phyloP scores from a whole-genome alignment of 2,329 filamentous ascomycete genomes.

The Botryosphaeria dothidea region DNA sequence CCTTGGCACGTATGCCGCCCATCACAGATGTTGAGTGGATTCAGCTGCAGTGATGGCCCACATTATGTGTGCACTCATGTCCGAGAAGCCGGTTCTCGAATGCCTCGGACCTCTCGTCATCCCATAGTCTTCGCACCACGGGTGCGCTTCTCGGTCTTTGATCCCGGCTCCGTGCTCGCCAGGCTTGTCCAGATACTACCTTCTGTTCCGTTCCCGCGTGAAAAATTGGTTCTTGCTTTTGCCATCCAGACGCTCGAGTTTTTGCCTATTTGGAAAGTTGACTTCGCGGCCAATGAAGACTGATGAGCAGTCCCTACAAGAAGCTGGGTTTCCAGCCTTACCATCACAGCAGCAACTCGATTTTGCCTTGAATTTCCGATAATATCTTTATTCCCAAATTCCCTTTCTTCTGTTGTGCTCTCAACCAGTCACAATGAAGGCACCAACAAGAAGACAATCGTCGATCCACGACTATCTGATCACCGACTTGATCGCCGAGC shows the following conservation, averaged over 20 bases:
- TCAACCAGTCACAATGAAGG: neutral
- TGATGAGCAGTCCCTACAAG: neutral
- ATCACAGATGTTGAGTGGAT: neutral
- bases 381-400: neutral
- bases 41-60: neutral
- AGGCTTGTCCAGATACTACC: neutral
- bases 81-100: neutral
- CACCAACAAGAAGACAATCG: neutral
- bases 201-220: neutral
- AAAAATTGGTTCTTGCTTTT: neutral
- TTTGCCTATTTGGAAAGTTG: neutral
- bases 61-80: neutral
- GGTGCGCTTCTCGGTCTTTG: neutral
- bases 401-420: neutral
- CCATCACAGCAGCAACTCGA: too few species aligned
- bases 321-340: neutral
- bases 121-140: neutral
- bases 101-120: neutral
- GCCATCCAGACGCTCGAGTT: neutral
- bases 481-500: neutral
- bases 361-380: too few species aligned
- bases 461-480: constrained; percentile 24
- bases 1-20: too few species aligned
- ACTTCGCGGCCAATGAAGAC: too few species aligned
- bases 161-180: neutral